A percentile compares a stretch with the other conserved stretches of the same genome.
Evolutionary conservation across 306 rosid genomes (phyloP).

Genomic region (Bauhinia variegata): DNA sequence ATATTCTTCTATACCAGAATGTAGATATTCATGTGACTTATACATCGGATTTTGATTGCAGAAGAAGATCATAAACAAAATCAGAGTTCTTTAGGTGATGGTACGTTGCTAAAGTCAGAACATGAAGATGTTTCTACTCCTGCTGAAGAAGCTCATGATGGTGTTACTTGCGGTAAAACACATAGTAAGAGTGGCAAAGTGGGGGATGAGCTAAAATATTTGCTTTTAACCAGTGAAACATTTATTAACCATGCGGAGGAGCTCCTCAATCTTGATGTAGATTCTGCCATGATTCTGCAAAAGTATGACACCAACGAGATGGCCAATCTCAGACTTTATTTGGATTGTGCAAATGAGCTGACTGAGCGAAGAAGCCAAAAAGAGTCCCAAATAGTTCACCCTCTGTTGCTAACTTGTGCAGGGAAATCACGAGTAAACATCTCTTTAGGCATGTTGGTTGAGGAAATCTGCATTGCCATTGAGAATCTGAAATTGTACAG

Average conservation of each 20-base stretch:
- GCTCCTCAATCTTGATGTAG: conserved; percentile 54
- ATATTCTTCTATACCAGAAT: neutral
- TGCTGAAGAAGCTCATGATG: conserved; percentile 41
- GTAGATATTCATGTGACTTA: conserved; percentile 5
- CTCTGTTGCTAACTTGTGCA: conserved; percentile 41
- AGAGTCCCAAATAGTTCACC: conserved; percentile 47
- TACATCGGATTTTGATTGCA: conserved; percentile 31
- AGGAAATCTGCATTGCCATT: conserved; percentile 55
- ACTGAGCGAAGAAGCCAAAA: conserved; percentile 49
- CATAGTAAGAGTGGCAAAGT: conserved; percentile 23
- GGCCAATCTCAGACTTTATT: conserved; percentile 41
- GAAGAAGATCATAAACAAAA: conserved; percentile 47
- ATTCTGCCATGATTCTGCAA: conserved; percentile 42
- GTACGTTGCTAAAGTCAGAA: conserved; percentile 35
- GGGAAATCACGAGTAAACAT: conserved; percentile 47
- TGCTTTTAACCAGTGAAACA: conserved; percentile 66
- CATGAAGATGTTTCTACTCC: conserved; percentile 31
- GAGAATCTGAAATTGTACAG: conserved; percentile 52
- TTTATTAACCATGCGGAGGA: conserved; percentile 65
- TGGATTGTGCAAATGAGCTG: conserved; percentile 80
- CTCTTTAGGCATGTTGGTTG: conserved; percentile 57
- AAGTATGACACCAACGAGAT: conserved; percentile 32
- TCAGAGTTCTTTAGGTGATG: conserved; percentile 40
- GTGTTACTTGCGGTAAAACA: conserved; percentile 17
- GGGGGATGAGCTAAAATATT: conserved; percentile 41